phyloP scores from a whole-genome alignment of 306 rosid genomes.

The Amphicarpaea edgeworthii region DNA sequence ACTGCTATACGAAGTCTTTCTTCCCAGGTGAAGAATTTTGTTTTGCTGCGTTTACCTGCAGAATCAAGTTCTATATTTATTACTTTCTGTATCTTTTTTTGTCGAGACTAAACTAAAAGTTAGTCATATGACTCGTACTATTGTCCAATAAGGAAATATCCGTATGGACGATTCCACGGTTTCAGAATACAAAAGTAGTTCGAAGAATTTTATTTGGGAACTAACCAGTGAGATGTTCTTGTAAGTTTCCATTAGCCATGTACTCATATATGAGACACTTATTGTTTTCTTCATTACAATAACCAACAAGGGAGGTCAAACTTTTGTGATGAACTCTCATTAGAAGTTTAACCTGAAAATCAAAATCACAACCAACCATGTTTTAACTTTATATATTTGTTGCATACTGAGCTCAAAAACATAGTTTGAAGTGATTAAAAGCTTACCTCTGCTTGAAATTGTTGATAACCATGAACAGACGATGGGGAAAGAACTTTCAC shows the following conservation, averaged over 20 bases:
- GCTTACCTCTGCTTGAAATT: constrained; percentile 64
- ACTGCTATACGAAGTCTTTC: constrained; percentile 52
- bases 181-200: not conserved
- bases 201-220: not conserved
- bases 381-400: constrained; percentile 3
- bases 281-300: constrained; percentile 42
- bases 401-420: not conserved
- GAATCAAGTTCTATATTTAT: not conserved
- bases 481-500: constrained; percentile 62
- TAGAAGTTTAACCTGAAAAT: constrained; percentile 39
- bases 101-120: not conserved
- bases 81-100: no score
- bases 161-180: not conserved
- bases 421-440: not conserved
- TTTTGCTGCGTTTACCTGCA: constrained; percentile 9
- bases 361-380: not conserved
- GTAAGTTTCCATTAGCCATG: constrained; percentile 47
- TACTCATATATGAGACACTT: constrained; percentile 50
- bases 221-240: constrained; percentile 50
- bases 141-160: not conserved
- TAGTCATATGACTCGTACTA: not conserved
- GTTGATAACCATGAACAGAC: constrained; percentile 53
- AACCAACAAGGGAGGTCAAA: constrained; percentile 49
- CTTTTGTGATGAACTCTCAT: constrained; percentile 51
- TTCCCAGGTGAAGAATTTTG: constrained; percentile 50